Evolutionary conservation across 441 rosid species (phyloP), one percentile per base, ranked within the genome.

Genomic region (Metrosideros polymorpha): DNA sequence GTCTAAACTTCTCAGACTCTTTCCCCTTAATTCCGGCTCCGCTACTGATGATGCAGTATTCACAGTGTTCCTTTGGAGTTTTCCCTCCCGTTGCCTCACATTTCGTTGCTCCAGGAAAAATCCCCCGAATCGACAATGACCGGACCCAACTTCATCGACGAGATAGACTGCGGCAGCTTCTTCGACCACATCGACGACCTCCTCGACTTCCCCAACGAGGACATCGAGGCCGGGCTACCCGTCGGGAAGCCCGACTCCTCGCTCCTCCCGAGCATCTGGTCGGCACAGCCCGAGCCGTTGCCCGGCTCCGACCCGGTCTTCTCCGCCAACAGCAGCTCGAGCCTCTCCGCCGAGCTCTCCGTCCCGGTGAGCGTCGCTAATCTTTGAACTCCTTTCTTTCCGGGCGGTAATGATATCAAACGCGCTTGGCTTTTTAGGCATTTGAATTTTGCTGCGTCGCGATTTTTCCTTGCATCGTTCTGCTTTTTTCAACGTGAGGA

Each of bases 261-360:
- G n/a, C n/a, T n/a, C 19, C 45, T 85, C 19, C 83, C 76, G 30
- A 77, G 84, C 71, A 77, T 85, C 52, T 85, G 87, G 87, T n/a
- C 87, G 12, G 77, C 75, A 50, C 86, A 47, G 86, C 54, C 56
- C 2, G 84, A 83, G 61, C 5, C 84, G 47, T 45, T 50, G 54
- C 84, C 24, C 29, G 17, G 75, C 57, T 56, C 87, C 42, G 71
- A 55, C 76, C 12, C 87, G 3, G 87, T 85, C 75, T 77, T 85
- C 87, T 85, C 84, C 54, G 49, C 30, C 75, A 54, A 43, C 76
- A 77, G 75, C 84, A 77, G 66, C 87, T 77, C 87, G 22, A 83
- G 82, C 87, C 87, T 85, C 30, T 85, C 87, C 45, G 87, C 76
- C 27, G 84, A 85, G 84, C 84, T 85, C 71, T 85, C 87, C 19